Base-by-base conservation (phyloP, 768 basidiomycete genomes). In the Lactarius deliciosus region DNA sequence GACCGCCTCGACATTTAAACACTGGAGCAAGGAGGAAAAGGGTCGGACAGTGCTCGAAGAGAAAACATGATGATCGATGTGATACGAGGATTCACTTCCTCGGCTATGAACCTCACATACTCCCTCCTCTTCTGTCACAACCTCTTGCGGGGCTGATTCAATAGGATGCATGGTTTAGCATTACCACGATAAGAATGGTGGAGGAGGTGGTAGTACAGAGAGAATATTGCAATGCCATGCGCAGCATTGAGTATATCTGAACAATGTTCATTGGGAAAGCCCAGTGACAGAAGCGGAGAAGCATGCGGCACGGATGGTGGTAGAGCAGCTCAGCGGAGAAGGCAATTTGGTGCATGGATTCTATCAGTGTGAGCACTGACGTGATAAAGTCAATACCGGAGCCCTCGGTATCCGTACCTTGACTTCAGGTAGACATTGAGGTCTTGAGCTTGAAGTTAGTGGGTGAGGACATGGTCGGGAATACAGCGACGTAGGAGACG, bases 341-440 rank as follows among this genome's bases (percentile, higher is more conserved):
- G 85, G 78, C 86, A 88, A 73, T 77, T 79, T 55, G 83, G 81
- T 81, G 80, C 28, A 30, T 30, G 28, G 20, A 77, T 68, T 50
- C 86, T 86, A 47, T 47, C 45, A 71, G 73, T 88, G 86, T 78
- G 85, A 87, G 75, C 88, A 89, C 73, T 61, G 88, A 86, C 11
- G 84, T 79, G 77, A 82, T 85, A 70, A 78, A 76, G 78, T 84
- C 77, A 63, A 80, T 72, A 43, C 77, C 73, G 22, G 75, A 64
- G 69, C 67, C 64, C 58, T 75, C 68, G 69, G 72, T 72, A 22
- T 72, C 72, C 38, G 66, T 65, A 11, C 72, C 65, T 59, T 68
- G 30, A 30, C 30, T 30, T 5, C 66, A 57, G 18, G 41, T 16
- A 30, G 30, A 30, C 30, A 32, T 7, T 30, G 30, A 30, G 30